phyloP scores from a whole-genome alignment of 371 early-diverging fungal genomes.

The Actinomortierella ambigua region DNA sequence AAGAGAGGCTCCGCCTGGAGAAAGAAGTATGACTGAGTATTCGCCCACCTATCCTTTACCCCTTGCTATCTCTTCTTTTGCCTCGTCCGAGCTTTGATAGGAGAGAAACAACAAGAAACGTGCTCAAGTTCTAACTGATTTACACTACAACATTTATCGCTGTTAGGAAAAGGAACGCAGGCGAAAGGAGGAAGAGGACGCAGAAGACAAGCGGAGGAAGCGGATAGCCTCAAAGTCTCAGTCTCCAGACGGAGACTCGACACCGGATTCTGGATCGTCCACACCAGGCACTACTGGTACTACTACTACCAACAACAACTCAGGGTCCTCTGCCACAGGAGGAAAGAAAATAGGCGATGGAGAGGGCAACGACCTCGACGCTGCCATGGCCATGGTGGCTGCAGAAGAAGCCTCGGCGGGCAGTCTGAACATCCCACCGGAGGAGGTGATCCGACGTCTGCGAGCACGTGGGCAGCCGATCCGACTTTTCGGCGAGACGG shows the following conservation, averaged over 20 bases:
- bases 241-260: conserved; percentile 16
- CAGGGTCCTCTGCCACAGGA: conserved; percentile 6
- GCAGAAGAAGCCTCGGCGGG: conserved; percentile 14
- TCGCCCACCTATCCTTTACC: neutral
- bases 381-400: conserved; percentile 4
- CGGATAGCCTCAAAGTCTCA: neutral
- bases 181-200: conserved; percentile 39
- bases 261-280: no score
- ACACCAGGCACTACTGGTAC: no score
- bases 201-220: neutral
- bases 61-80: neutral
- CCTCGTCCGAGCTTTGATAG: conserved; percentile 4
- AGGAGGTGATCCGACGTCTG: conserved; percentile 84
- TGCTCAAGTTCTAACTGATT: neutral
- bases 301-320: no score
- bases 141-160: neutral
- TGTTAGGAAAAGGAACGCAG: conserved; percentile 49
- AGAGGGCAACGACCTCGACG: neutral
- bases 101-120: conserved; percentile 15
- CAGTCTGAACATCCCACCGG: conserved; percentile 67
- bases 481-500: conserved; percentile 91
- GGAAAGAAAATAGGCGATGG: conserved; percentile 23
- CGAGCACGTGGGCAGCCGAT: conserved; percentile 92
- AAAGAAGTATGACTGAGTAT: conserved; percentile 52
- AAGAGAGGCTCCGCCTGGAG: conserved; percentile 53